Evolutionary conservation across 2,329 filamentous ascomycete genomes (phyloP), one percentile per base, ranked within the genome.

Genomic region (Fusarium floridanum): DNA sequence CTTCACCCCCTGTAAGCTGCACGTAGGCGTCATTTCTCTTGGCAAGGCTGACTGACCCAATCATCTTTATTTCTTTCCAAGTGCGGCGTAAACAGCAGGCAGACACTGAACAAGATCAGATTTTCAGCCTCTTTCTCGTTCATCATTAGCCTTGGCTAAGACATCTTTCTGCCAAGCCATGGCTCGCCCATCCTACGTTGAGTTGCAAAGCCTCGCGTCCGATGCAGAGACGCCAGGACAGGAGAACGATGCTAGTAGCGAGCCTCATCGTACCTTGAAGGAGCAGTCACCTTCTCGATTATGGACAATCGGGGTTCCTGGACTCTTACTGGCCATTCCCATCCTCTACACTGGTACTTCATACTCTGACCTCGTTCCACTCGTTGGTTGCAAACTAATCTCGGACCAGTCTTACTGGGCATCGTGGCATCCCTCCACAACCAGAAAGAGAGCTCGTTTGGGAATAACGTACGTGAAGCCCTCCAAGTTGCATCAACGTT

Each of bases 401-500:
- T 39, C 4, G 5, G 16, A 1, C 1, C 1, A 61, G 59, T 34
- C 3, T 14, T 61, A 8, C 4, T 61, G 4, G 59, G 39, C 2
- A 45, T 34, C 1, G 37, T 37, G 14, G 32, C 22, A 0, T 66
- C 53, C 3, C 20, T 73, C 0, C 11, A 55, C 5, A 34, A 12
- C 2, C 64, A 48, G 17, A 43, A 34, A 0, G 29, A 71, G 6
- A 71, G 20, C 0, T 1, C 11, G 0, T 66, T 71, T 1, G 70
- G 71, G 0, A 45, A 74, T 2, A 36, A 20, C 0, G n/a, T 68
- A 5, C 36, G 62, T 0, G 72, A 74, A 2, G 4, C 56, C 1
- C 6, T 71, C 0, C 62, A 53, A 5, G 12, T 74, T 1, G 60
- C 67, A 3, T 71, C 67, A 0, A 73, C 67, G 0, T 6, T 74